These are phyloP conservation scores for Chaetomiaceae sp. DNA, from an alignment of 2,329 filamentous ascomycete species.

Conservation along the genomic window DNA sequence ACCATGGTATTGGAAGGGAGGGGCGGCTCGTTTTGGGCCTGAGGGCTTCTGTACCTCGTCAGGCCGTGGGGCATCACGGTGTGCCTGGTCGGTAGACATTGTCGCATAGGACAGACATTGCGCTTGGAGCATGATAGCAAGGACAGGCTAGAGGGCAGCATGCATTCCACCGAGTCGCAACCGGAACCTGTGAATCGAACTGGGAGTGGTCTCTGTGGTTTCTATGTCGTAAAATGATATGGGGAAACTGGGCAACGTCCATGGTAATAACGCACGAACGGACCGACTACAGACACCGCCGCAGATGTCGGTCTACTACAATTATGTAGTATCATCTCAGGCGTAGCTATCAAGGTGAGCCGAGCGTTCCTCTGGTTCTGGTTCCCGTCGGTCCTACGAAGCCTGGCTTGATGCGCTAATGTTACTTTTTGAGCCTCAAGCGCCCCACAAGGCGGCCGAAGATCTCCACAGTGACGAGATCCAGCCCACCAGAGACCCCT, in stretches of 20 bases:
- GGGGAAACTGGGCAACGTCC: too few species aligned
- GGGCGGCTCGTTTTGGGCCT: too few species aligned
- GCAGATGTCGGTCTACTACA: too few species aligned
- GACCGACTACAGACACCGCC: too few species aligned
- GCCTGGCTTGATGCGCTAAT: too few species aligned
- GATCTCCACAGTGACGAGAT: neutral
- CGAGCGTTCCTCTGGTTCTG: too few species aligned
- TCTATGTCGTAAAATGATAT: too few species aligned
- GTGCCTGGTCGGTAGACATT: constrained; percentile 6
- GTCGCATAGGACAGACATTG: constrained; percentile 6
- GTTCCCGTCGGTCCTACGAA: too few species aligned
- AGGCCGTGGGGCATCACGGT: neutral
- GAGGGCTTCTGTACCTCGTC: neutral
- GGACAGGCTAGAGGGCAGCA: constrained; percentile 15
- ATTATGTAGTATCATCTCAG: too few species aligned
- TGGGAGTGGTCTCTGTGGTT: neutral
- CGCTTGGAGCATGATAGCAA: constrained; percentile 3
- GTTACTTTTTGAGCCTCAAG: constrained; percentile 9
- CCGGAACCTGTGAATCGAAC: neutral
- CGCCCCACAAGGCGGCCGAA: constrained; percentile 5
- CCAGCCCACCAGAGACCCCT: too few species aligned
- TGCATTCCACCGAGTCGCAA: constrained; percentile 9
- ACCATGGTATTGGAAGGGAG: constrained; percentile 6
- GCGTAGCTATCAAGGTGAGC: too few species aligned
- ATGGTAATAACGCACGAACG: too few species aligned